phyloP scores from a whole-genome alignment of 129 eudicot species.

The Tanacetum coccineum region DNA sequence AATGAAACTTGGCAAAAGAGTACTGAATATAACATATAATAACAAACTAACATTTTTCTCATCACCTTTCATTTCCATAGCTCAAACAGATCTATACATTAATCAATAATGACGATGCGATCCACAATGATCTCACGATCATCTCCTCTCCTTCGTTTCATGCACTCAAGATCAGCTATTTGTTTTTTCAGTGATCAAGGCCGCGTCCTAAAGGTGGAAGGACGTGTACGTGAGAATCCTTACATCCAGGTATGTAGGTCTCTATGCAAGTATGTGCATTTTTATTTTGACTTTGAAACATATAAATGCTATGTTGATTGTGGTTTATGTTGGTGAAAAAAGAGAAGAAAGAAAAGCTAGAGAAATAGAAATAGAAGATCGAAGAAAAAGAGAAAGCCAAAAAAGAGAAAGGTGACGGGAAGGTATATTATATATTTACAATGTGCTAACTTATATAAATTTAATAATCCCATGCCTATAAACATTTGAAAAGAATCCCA shows the following conservation, averaged over 20 bases:
- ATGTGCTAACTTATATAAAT: neutral
- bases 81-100: constrained; percentile 18
- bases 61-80: constrained; percentile 9
- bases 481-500: too few species aligned
- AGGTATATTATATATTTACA: constrained; percentile 42
- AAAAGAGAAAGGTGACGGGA: constrained; percentile 46
- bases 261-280: neutral
- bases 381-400: constrained; percentile 62
- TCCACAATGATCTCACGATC: constrained; percentile 36
- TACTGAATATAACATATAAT: too few species aligned
- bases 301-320: neutral
- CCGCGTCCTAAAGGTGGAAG: constrained; percentile 63
- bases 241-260: constrained; percentile 50
- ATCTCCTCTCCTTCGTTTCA: constrained; percentile 32
- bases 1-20: too few species aligned
- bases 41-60: constrained; percentile 4
- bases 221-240: constrained; percentile 65
- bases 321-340: constrained; percentile 33
- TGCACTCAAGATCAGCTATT: constrained; percentile 28
- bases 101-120: constrained; percentile 54
- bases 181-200: constrained; percentile 61
- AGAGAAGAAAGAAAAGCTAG: constrained; percentile 78
- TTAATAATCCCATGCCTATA: too few species aligned
- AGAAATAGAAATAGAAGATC: constrained; percentile 58
- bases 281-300: too few species aligned